Percentiles rank a stretch among this genome's conserved stretches.
phyloP scores from a whole-genome alignment of 495 filamentous ascomycete species.

The Podospora tetraspora region DNA sequence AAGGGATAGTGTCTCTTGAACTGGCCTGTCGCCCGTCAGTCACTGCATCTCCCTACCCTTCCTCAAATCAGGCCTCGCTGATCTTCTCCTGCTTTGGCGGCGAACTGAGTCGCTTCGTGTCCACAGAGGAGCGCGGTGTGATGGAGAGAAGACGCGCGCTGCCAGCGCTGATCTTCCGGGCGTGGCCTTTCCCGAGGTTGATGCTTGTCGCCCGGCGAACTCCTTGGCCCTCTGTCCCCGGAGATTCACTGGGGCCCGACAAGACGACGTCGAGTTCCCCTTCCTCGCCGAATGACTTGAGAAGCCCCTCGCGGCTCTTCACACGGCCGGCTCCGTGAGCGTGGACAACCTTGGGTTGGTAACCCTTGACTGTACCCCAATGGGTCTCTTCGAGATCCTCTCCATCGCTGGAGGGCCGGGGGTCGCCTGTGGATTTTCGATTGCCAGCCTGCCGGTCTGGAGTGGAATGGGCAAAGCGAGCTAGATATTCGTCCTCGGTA shows the following conservation, averaged over 20 bases:
- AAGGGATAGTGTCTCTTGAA: conserved; percentile 14
- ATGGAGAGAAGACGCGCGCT: conserved; percentile 66
- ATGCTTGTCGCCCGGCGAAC: conserved; percentile 62
- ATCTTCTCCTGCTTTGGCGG: conserved; percentile 10
- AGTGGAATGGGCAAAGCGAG: conserved; percentile 48
- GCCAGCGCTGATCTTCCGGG: conserved; percentile 65
- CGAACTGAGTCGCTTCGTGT: conserved; percentile 31
- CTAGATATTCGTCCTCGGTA: conserved; percentile 60
- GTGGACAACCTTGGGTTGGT: conserved; percentile 37
- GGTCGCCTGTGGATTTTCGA: conserved; percentile 43
- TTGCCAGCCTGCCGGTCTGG: conserved; percentile 49
- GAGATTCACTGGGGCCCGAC: conserved; percentile 21
- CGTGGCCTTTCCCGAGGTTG: conserved; percentile 57
- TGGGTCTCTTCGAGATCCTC: conserved; percentile 35
- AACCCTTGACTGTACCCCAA: conserved; percentile 41
- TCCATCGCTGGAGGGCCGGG: conserved; percentile 43
- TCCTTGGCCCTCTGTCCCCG: conserved; percentile 33
- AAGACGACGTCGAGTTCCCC: conserved; percentile 23
- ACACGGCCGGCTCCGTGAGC: conserved; percentile 25
- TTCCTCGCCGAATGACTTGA: conserved; percentile 47
- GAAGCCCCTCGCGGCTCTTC: conserved; percentile 56
- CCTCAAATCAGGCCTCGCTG: not conserved
- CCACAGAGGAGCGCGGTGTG: conserved; percentile 45
- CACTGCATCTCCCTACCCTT: not conserved
- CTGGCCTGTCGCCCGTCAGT: conserved; percentile 11